phyloP scores from a whole-genome alignment of 306 rosid species.

The Cucumis melo region DNA sequence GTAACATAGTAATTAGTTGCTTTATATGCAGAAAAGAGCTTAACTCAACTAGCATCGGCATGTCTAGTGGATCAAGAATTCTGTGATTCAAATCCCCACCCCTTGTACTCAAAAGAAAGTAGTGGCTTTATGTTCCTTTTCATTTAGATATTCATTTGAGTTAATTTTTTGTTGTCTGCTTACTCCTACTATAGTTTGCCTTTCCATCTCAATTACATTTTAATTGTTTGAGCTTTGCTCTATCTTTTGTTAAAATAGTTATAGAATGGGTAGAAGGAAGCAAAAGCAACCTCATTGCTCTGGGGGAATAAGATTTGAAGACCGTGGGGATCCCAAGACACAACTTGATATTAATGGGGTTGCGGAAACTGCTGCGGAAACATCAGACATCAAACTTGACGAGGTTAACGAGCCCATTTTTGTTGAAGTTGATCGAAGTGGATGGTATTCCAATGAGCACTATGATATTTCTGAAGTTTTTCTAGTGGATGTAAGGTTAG shows the following conservation, averaged over 20 bases:
- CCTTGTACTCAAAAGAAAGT: neutral
- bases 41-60: no score
- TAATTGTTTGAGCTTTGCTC: neutral
- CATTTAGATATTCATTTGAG: neutral
- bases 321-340: slow-evolving; percentile 20
- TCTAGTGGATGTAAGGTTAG: slow-evolving; percentile 32
- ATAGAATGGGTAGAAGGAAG: slow-evolving; percentile 60
- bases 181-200: neutral
- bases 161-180: neutral
- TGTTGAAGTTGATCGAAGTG: slow-evolving; percentile 55
- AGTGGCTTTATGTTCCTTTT: neutral
- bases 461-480: slow-evolving; percentile 78
- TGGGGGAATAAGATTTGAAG: slow-evolving; percentile 32
- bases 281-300: slow-evolving; percentile 62
- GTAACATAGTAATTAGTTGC: neutral
- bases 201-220: neutral
- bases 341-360: slow-evolving; percentile 25
- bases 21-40: neutral
- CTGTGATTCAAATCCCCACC: no score
- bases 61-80: no score
- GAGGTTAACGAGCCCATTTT: slow-evolving; percentile 33
- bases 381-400: slow-evolving; percentile 19
- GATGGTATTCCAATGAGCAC: slow-evolving; percentile 49
- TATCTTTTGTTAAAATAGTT: neutral
- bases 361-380: slow-evolving; percentile 16